Conservation (phyloP, 1,284 basidiomycete species). For the Earliella scabrosa region DNA sequence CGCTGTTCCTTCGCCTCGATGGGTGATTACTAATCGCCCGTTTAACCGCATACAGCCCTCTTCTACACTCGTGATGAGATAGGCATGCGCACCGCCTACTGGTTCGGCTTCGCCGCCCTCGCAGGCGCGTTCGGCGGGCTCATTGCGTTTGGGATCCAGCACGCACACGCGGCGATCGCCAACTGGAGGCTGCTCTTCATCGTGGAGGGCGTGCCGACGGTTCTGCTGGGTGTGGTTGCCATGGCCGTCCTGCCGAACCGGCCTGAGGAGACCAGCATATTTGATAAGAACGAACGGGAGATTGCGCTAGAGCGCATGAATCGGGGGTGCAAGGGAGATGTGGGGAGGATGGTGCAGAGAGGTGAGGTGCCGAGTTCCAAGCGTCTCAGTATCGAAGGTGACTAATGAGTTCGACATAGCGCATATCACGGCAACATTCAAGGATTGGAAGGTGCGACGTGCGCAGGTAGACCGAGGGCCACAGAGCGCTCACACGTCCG, state of each 20-base stretch:
- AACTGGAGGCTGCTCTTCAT: conserved; percentile 80
- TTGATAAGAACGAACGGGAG: conserved; percentile 74
- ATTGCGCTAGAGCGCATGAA: conserved; percentile 80
- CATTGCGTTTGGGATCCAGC: conserved; percentile 73
- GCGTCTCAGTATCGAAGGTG: no score
- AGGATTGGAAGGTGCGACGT: conserved; percentile 65
- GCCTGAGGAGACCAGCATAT: conserved; percentile 74
- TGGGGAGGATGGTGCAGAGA: conserved; percentile 66
- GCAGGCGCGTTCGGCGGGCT: conserved; percentile 80
- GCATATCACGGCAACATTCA: conserved; percentile 66
- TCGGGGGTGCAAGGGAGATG: conserved; percentile 66
- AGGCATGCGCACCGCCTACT: conserved; percentile 73
- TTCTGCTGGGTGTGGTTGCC: conserved; percentile 72
- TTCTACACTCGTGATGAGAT: conserved; percentile 79
- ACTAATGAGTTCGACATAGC: conserved; percentile 44
- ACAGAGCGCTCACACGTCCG: background rate
- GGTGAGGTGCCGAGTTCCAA: conserved; percentile 42
- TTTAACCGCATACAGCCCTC: conserved; percentile 34
- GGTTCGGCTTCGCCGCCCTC: conserved; percentile 81
- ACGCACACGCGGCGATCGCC: conserved; percentile 51
- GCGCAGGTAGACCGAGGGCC: no score
- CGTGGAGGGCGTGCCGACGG: conserved; percentile 74
- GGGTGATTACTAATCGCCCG: no score
- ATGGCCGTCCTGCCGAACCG: conserved; percentile 74
- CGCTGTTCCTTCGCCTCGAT: no score